Base-by-base conservation (phyloP, 192 early-diverging fungal species). In the Linnemannia schmuckeri region DNA sequence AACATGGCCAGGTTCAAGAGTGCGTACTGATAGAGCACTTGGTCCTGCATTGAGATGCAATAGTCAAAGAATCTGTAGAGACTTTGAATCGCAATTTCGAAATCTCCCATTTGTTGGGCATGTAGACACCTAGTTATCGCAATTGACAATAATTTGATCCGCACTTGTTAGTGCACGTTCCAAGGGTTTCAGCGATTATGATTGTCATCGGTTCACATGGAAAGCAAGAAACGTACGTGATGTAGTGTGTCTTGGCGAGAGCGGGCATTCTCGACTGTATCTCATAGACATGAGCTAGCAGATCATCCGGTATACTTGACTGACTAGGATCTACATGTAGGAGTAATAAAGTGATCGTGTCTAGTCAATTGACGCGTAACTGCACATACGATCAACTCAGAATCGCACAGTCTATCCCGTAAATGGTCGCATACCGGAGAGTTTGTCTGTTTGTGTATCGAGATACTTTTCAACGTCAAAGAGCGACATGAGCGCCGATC, bases 41-140 rank as follows among this genome's bases (percentile, higher is more conserved):
- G 77, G 41, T 82, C 88, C 44, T 82, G 78, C 22, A 75, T 69
- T 13, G 70, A 68, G 47, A 90, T 80, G 30, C 83, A 84, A 49
- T 88, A 88, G 44, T 90, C 89, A 74, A 88, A 90, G 63, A 88
- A 90, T 35, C 80, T 70, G 63, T 90, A 82, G 7, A 90, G 69
- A 78, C 82, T 87, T 18, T 83, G 80, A 68, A 88, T 70, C 7
- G 89, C 89, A 9, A 82, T 84, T 44, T 90, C 89, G 69, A 83
- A 90, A 42, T 90, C 78, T 0, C 84, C 87, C 54, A 68, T 77
- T 30, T 88, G 89, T 22, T 88, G 88, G 40, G 83, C 81, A 37
- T 82, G 88, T 13, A 90, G 66, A 63, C 83, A 85, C 13, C 89
- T 90, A 72, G 33, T 4, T 4, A 7, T 7, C 7, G 15, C 1